Conservation (phyloP, 192 early-diverging fungal genomes). For the Spizellomyces punctatus region DNA sequence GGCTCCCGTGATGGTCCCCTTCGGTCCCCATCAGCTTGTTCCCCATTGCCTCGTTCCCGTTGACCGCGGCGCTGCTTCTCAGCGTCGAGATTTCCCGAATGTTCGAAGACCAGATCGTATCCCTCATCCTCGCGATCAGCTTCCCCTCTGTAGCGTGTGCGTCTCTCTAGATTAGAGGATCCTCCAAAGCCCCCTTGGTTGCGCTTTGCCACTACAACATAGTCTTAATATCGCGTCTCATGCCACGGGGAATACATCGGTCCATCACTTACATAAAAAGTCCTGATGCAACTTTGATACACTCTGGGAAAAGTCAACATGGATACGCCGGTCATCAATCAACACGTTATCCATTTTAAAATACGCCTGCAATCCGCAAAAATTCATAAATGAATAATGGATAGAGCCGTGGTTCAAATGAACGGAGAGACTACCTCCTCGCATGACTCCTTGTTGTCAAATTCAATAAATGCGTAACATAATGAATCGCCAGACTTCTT, state of each 20-base stretch:
- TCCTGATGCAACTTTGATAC: slow-evolving; percentile 82
- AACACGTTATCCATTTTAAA: slow-evolving; percentile 97
- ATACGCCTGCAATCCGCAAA: slow-evolving; percentile 62
- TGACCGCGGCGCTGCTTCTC: slow-evolving; percentile 32
- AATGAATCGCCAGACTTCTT: slow-evolving; percentile 79
- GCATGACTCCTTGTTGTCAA: slow-evolving; percentile 80
- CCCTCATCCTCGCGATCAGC: slow-evolving; percentile 14
- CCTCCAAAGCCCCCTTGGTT: slow-evolving; percentile 38
- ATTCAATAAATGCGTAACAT: slow-evolving; percentile 97
- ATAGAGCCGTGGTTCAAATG: no score
- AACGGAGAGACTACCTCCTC: slow-evolving; percentile 67
- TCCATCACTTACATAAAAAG: slow-evolving; percentile 61
- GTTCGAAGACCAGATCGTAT: slow-evolving; percentile 53
- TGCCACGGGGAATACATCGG: not conserved
- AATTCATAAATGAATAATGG: not conserved
- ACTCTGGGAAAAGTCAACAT: slow-evolving; percentile 97
- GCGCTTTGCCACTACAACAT: slow-evolving; percentile 38
- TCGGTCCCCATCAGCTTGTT: no score
- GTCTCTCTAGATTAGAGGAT: slow-evolving; percentile 30
- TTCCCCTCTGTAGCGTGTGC: slow-evolving; percentile 38
- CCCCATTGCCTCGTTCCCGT: no score
- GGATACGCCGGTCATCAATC: slow-evolving; percentile 93
- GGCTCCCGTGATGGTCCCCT: no score
- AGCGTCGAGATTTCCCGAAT: slow-evolving; percentile 38
- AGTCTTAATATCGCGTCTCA: not conserved